A percentile compares a stretch with the other conserved stretches of the same genome.
phyloP scores from a whole-genome alignment of 2,329 filamentous ascomycete species.

The Lomentospora prolificans region DNA sequence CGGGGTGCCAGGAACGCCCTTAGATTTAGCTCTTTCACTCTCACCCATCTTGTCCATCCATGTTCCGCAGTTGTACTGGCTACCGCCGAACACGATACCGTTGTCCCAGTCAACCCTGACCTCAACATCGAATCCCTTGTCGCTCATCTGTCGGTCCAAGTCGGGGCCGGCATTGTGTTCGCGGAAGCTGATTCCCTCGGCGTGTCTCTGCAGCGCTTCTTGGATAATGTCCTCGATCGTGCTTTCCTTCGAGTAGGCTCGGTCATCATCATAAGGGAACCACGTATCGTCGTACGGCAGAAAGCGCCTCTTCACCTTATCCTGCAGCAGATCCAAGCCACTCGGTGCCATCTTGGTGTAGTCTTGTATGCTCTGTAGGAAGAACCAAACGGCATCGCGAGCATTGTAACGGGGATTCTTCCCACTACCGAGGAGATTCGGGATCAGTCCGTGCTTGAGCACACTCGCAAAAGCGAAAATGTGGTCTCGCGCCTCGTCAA shows the following conservation, averaged over 20 bases:
- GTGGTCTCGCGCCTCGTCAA: conserved; percentile 82
- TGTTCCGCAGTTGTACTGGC: conserved; percentile 89
- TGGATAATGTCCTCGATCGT: conserved; percentile 85
- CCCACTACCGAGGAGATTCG: conserved; percentile 81
- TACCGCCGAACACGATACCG: conserved; percentile 89
- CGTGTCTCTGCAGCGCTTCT: conserved; percentile 86
- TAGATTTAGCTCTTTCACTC: conserved; percentile 78
- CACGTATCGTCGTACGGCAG: conserved; percentile 92
- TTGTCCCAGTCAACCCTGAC: conserved; percentile 79
- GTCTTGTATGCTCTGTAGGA: conserved; percentile 90
- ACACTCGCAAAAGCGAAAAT: conserved; percentile 93
- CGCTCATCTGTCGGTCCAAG: conserved; percentile 87
- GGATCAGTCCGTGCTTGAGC: conserved; percentile 96
- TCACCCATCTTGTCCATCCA: conserved; percentile 99
- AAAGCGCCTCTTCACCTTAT: conserved; percentile 75
- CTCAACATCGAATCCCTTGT: conserved; percentile 85
- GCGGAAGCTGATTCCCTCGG: conserved; percentile 79
- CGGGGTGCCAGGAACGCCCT: conserved; percentile 91
- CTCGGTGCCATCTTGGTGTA: conserved; percentile 75
- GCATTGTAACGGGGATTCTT: conserved; percentile 88
- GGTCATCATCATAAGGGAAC: conserved; percentile 71
- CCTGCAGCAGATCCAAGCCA: conserved; percentile 62
- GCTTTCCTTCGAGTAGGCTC: conserved; percentile 77
- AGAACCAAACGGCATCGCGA: conserved; percentile 95
- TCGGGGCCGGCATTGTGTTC: conserved; percentile 87